These are phyloP conservation scores for Naganishia onofrii DNA, from an alignment of 768 basidiomycete species.

Conservation along the genomic window DNA sequence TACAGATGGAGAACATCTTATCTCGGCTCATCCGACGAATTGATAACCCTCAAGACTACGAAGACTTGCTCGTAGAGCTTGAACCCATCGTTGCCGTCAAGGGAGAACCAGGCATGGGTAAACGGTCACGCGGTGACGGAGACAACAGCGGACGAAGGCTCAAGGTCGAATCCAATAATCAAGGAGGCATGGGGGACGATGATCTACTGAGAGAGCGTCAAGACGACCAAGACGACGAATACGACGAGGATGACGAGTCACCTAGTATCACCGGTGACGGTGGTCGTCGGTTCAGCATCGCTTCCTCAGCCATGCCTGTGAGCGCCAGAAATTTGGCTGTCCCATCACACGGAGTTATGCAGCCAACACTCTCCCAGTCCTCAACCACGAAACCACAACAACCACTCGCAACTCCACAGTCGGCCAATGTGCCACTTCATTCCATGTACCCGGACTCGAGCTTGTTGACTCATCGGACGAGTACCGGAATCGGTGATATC, in stretches of 20 bases:
- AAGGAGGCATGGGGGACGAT: background rate
- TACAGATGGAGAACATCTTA: slow-evolving; percentile 20
- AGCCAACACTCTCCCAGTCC: background rate
- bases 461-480: slow-evolving; percentile 8
- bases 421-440: slow-evolving; percentile 15
- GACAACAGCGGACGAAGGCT: background rate
- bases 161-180: background rate
- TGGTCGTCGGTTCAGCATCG: slow-evolving; percentile 6
- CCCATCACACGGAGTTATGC: background rate
- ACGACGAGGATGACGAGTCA: slow-evolving; percentile 12
- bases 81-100: slow-evolving; percentile 20
- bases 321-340: background rate
- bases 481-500: slow-evolving; percentile 17
- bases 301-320: slow-evolving; percentile 3
- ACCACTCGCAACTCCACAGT: background rate
- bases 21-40: slow-evolving; percentile 16
- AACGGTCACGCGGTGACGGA: slow-evolving; percentile 1
- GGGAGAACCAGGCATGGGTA: slow-evolving; percentile 2
- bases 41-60: slow-evolving; percentile 20
- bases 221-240: slow-evolving; percentile 11
- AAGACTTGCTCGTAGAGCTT: slow-evolving; percentile 12
- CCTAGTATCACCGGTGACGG: slow-evolving; percentile 11
- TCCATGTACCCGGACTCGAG: slow-evolving; percentile 19
- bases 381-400: background rate
- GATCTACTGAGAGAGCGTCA: background rate